Percentiles rank a stretch among this genome's conserved stretches.
These are phyloP conservation scores for Phytophthora idaei DNA, from an alignment of 352 stramenopile species.

Conservation along the genomic window DNA sequence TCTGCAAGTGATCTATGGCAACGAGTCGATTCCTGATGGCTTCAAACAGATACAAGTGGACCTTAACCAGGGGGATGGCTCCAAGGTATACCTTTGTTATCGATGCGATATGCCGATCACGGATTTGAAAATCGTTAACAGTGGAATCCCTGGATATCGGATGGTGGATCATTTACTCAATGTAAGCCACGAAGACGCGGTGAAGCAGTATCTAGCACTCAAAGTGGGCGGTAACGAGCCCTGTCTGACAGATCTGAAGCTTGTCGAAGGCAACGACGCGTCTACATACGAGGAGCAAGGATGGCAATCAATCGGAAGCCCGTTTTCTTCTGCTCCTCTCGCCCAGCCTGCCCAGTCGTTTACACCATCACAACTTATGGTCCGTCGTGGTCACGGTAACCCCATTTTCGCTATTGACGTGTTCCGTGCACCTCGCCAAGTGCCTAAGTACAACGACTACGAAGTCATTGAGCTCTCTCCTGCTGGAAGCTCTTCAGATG, in stretches of 20 bases:
- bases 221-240: conserved; percentile 84
- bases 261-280: conserved; percentile 59
- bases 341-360: conserved; percentile 17
- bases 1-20: conserved; percentile 78
- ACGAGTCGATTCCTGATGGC: conserved; percentile 82
- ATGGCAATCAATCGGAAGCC: conserved; percentile 78
- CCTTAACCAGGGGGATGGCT: conserved; percentile 84
- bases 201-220: conserved; percentile 84
- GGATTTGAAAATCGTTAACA: conserved; percentile 86
- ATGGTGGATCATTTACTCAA: conserved; percentile 85
- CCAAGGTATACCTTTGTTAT: conserved; percentile 87
- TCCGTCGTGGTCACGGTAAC: conserved; percentile 83
- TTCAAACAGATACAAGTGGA: conserved; percentile 90
- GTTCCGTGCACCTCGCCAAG: conserved; percentile 80
- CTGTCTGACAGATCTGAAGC: conserved; percentile 78
- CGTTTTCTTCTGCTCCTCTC: conserved; percentile 39
- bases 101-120: conserved; percentile 90
- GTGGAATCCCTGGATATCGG: conserved; percentile 81
- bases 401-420: conserved; percentile 89
- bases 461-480: conserved; percentile 82
- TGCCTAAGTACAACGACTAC: conserved; percentile 90
- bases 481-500: conserved; percentile 20
- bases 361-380: conserved; percentile 59
- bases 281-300: conserved; percentile 50
- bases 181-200: conserved; percentile 60